phyloP scores from a whole-genome alignment of 768 basidiomycete genomes.

The Punctularia strigosozonata region DNA sequence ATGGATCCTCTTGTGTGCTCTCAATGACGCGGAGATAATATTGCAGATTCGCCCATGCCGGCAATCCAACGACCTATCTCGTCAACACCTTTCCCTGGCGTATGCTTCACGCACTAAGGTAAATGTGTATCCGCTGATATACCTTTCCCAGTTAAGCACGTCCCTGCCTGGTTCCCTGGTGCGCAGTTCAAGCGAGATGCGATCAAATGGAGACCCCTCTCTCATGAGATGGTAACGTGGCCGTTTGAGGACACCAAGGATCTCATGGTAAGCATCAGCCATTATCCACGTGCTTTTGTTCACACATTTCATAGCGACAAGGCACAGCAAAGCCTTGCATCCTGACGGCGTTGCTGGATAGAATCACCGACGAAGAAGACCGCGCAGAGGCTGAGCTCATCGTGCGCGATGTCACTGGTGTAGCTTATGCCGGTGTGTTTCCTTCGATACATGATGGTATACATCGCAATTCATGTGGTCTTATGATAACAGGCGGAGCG shows the following conservation, averaged over 20 bases:
- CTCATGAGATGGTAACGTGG: neutral
- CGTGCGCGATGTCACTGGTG: slow-evolving; percentile 4
- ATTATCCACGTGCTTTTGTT: neutral
- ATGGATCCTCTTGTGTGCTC: no score
- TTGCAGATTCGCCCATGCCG: neutral
- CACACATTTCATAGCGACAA: neutral
- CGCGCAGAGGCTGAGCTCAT: neutral
- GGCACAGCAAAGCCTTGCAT: neutral
- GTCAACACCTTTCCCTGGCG: slow-evolving; percentile 1
- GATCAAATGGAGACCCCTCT: neutral
- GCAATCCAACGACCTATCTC: neutral
- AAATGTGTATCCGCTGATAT: no score
- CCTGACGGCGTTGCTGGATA: neutral
- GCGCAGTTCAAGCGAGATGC: neutral
- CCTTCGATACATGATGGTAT: slow-evolving; percentile 8
- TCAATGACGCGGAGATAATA: no score
- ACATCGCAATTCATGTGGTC: slow-evolving; percentile 19
- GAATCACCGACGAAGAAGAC: neutral
- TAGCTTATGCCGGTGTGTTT: slow-evolving; percentile 3
- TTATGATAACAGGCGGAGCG: slow-evolving; percentile 24
- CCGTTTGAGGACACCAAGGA: neutral
- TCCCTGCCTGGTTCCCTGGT: neutral
- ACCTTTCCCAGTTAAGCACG: slow-evolving; percentile 2
- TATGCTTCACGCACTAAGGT: neutral
- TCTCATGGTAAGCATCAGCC: neutral